phyloP scores from a whole-genome alignment of 345 rosid genomes.

The Arabis alpina region DNA sequence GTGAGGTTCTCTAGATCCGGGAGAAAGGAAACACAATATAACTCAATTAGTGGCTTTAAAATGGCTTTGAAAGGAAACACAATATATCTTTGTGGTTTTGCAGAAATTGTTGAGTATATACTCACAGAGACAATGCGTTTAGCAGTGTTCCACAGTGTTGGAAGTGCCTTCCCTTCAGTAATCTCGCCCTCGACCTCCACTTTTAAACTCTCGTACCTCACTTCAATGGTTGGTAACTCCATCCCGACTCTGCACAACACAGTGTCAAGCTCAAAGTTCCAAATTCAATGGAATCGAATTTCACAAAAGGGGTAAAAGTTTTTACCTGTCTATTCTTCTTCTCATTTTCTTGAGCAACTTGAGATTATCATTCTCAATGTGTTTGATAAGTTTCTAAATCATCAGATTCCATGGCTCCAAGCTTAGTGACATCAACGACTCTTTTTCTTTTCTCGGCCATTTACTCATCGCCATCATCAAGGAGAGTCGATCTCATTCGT shows the following conservation, averaged over 20 bases:
- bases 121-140: conserved; percentile 58
- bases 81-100: conserved; percentile 9
- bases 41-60: neutral
- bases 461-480: conserved; percentile 41
- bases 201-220: conserved; percentile 56
- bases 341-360: conserved; percentile 59
- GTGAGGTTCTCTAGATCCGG: conserved; percentile 55
- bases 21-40: conserved; percentile 7
- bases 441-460: conserved; percentile 40
- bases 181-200: conserved; percentile 74
- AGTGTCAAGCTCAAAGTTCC: conserved; percentile 6
- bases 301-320: neutral
- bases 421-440: conserved; percentile 63
- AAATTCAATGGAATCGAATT: neutral
- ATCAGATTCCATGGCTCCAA: conserved; percentile 63
- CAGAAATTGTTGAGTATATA: conserved; percentile 20
- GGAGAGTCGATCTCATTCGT: conserved; percentile 62
- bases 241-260: conserved; percentile 62
- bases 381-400: conserved; percentile 70
- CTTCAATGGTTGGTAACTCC: conserved; percentile 71
- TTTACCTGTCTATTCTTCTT: conserved; percentile 62
- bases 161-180: conserved; percentile 75
- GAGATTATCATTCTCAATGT: conserved; percentile 74
- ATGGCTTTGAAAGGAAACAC: too few species aligned
- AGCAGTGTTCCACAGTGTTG: conserved; percentile 76